phyloP scores from a whole-genome alignment of 495 filamentous ascomycete species.

The Daldinia grandis region DNA sequence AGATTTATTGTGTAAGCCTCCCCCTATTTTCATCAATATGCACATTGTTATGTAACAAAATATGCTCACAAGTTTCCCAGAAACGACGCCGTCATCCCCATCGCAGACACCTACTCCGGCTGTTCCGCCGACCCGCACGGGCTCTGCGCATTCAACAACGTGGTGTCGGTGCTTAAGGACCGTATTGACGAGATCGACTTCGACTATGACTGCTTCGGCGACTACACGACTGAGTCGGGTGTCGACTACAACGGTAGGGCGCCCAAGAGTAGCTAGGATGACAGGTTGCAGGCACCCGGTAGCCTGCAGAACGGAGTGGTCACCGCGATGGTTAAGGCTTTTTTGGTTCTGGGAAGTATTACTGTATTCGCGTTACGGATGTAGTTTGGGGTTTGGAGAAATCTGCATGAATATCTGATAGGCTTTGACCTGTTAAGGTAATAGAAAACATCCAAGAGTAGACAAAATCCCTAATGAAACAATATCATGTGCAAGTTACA shows the following conservation, averaged over 20 bases:
- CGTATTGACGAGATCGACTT: conserved; percentile 47
- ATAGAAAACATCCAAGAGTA: not conserved
- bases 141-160: conserved; percentile 46
- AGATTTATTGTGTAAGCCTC: conserved; percentile 43
- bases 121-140: conserved; percentile 39
- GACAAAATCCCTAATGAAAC: too few species aligned
- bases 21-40: not conserved
- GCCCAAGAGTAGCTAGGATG: conserved; percentile 28
- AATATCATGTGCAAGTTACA: too few species aligned
- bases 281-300: conserved; percentile 18
- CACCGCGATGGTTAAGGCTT: conserved; percentile 2
- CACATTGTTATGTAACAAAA: not conserved
- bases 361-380: not conserved
- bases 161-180: conserved; percentile 42
- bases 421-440: not conserved
- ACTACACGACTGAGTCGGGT: conserved; percentile 39
- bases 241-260: conserved; percentile 46
- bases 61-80: conserved; percentile 17
- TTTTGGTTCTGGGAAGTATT: conserved; percentile 20
- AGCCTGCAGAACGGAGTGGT: conserved; percentile 15
- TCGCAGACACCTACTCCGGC: conserved; percentile 41
- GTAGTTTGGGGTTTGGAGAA: not conserved
- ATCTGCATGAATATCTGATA: not conserved
- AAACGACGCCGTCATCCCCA: conserved; percentile 44
- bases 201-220: conserved; percentile 47